A percentile compares a stretch with the other conserved stretches of the same genome.
These are phyloP conservation scores for Hemileccinum rubropunctum DNA, from an alignment of 768 basidiomycete genomes.

Conservation along the genomic window DNA sequence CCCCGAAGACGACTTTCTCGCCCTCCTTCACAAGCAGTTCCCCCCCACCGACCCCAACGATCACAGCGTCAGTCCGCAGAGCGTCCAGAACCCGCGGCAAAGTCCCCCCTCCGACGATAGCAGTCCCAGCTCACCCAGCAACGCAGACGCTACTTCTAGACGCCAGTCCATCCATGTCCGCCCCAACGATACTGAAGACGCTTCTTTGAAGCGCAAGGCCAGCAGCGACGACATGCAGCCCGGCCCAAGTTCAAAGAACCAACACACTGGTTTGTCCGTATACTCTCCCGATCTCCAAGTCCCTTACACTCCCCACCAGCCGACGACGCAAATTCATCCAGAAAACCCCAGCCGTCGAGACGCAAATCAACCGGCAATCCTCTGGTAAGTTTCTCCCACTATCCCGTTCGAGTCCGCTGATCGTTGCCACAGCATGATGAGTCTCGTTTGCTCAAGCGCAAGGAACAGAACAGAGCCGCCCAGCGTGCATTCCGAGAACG, in stretches of 20 bases:
- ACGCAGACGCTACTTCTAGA: slow-evolving; percentile 27
- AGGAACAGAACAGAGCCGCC: slow-evolving; percentile 96
- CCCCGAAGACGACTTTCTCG: slow-evolving; percentile 74
- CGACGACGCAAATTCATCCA: slow-evolving; percentile 24
- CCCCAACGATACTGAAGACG: slow-evolving; percentile 42
- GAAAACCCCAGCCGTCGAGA: slow-evolving; percentile 26
- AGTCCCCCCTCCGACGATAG: slow-evolving; percentile 72
- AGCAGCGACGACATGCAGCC: slow-evolving; percentile 60
- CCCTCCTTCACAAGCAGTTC: slow-evolving; percentile 76
- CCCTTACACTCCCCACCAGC: slow-evolving; percentile 9
- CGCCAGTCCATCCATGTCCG: slow-evolving; percentile 18
- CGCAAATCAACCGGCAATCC: slow-evolving; percentile 42
- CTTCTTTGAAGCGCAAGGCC: slow-evolving; percentile 74
- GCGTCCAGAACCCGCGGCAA: slow-evolving; percentile 37
- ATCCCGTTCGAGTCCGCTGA: not conserved
- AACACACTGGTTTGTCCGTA: slow-evolving; percentile 53
- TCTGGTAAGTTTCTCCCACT: slow-evolving; percentile 27
- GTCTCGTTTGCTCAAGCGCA: slow-evolving; percentile 75
- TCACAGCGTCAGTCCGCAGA: slow-evolving; percentile 59
- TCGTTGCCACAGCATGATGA: slow-evolving; percentile 53
- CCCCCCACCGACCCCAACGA: slow-evolving; percentile 34
- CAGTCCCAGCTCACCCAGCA: slow-evolving; percentile 72
- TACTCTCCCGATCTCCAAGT: not conserved
- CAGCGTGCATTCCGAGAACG: slow-evolving; percentile 97
- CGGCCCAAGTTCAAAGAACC: slow-evolving; percentile 64